Base-by-base conservation (phyloP, 345 rosid species). In the Erysimum cheiranthoides region DNA sequence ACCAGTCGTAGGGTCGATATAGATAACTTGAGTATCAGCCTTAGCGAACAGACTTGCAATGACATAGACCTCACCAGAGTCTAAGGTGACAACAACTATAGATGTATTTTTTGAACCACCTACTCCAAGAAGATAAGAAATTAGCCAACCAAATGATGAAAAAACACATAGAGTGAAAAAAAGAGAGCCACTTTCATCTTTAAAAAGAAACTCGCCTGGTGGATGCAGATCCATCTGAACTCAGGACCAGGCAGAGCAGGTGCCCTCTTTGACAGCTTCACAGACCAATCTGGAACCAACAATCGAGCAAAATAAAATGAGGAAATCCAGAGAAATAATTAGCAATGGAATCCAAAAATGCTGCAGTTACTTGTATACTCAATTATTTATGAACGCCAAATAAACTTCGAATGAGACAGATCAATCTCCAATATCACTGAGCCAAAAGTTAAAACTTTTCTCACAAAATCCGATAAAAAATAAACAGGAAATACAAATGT, bases 1-100 rank as follows among this genome's bases (percentile, higher is more conserved):
- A 61, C 98, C 98, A 30, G 93, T 92, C 1, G 97, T 92, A 21
- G 98, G 98, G 74, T 94, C 98, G 72, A 90, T 78, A 75, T 85
- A 89, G 74, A 94, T 86, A 72, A 90, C 87, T 60, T 92, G 98
- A 56, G 98, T 90, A 61, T 86, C 90, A 4, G 68, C 49, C 83
- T 89, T 88, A 25, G 85, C 79, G 32, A 82, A 88, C 82, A 92
- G 75, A 81, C 91, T 92, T 25, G 80, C 82, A 47, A 88, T 78
- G 76, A 95, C 71, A 64, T 89, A 90, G n/a, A 89, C 93, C 78
- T 92, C 99, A 65, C 88, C 90, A 17, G 86, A 78, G 45, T 85
- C 87, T 81, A 92, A 71, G 0, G 97, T 95, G 47, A 79, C 82
- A 61, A 95, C 91, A 76, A 88, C 85, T 61, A 92, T 82, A 53